Percentiles rank a stretch among this genome's conserved stretches.
Conservation (phyloP, 495 filamentous ascomycete species). For the Penicillium subrubescens region DNA sequence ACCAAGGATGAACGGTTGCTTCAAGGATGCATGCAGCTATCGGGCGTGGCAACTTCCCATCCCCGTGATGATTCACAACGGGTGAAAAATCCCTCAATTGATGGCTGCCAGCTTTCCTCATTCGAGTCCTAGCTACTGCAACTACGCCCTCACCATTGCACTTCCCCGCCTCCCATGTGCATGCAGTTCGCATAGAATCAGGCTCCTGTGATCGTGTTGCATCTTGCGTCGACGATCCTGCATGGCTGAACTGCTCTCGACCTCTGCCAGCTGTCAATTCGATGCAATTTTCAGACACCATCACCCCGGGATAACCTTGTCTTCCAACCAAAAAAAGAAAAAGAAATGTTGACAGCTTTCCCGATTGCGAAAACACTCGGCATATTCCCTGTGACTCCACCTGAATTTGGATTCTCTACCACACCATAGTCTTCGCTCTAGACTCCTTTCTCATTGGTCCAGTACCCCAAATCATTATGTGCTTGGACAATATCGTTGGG, state of each 20-base stretch:
- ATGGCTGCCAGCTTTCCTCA: constrained; percentile 29
- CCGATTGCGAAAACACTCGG: constrained; percentile 23
- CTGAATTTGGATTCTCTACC: constrained; percentile 14
- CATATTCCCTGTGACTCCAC: constrained; percentile 27
- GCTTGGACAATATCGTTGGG: constrained; percentile 21
- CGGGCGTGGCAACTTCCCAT: constrained; percentile 39
- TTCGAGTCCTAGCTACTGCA: constrained; percentile 39
- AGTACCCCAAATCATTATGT: constrained; percentile 22
- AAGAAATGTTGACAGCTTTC: constrained; percentile 16
- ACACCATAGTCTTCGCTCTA: constrained; percentile 8
- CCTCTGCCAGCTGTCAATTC: constrained; percentile 45
- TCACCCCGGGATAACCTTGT: constrained; percentile 32
- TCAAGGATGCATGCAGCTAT: constrained; percentile 47
- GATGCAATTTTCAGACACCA: constrained; percentile 38
- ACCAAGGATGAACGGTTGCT: constrained; percentile 40
- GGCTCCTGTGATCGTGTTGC: constrained; percentile 31
- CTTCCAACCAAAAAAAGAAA: constrained; percentile 26
- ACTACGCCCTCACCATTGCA: constrained; percentile 34
- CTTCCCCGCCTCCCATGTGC: constrained; percentile 40
- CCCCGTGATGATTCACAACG: constrained; percentile 31
- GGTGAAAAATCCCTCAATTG: constrained; percentile 48
- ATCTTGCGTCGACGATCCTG: constrained; percentile 43
- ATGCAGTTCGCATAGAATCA: constrained; percentile 34
- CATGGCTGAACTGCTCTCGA: constrained; percentile 37
- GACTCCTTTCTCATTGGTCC: constrained; percentile 27